Conservation (phyloP, 176 grass and related monocot genomes). For the Cenchrus americanus region DNA sequence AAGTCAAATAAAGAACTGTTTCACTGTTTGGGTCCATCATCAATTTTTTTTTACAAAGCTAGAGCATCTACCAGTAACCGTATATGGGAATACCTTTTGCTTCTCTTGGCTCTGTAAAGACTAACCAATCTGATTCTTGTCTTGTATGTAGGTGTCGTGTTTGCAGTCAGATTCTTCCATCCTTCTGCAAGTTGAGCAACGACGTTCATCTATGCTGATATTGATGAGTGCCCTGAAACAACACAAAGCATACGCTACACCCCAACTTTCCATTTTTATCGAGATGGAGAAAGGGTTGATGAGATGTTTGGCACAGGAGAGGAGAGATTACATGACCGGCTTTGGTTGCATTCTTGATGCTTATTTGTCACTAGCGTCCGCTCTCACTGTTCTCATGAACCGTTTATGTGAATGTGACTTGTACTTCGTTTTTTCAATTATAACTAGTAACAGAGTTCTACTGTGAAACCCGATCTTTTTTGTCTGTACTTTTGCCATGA, state of each 20-base stretch:
- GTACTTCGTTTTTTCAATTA: background rate
- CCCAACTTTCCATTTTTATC: slow-evolving; percentile 85
- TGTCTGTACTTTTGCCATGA: too few relatives aligned
- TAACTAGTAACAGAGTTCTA: background rate
- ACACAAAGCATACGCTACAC: slow-evolving; percentile 86
- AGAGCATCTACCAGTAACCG: too few relatives aligned
- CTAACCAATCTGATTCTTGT: slow-evolving; percentile 6
- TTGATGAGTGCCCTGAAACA: slow-evolving; percentile 89
- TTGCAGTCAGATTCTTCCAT: slow-evolving; percentile 74
- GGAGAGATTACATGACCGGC: slow-evolving; percentile 75
- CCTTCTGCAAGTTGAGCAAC: slow-evolving; percentile 74
- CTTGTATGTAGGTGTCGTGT: slow-evolving; percentile 61
- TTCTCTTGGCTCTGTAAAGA: background rate
- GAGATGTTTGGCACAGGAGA: slow-evolving; percentile 90
- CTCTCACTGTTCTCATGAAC: background rate
- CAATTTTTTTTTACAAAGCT: background rate
- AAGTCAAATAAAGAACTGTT: background rate
- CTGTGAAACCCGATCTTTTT: slow-evolving; percentile 5
- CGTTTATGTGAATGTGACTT: background rate
- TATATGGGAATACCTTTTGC: background rate
- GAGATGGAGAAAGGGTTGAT: slow-evolving; percentile 84
- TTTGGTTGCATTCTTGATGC: slow-evolving; percentile 89
- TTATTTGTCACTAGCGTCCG: background rate
- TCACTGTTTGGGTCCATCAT: slow-evolving; percentile 4
- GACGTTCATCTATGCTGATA: slow-evolving; percentile 81